Base-by-base conservation (phyloP, 495 filamentous ascomycete genomes). In the Penicillium odoratum region DNA sequence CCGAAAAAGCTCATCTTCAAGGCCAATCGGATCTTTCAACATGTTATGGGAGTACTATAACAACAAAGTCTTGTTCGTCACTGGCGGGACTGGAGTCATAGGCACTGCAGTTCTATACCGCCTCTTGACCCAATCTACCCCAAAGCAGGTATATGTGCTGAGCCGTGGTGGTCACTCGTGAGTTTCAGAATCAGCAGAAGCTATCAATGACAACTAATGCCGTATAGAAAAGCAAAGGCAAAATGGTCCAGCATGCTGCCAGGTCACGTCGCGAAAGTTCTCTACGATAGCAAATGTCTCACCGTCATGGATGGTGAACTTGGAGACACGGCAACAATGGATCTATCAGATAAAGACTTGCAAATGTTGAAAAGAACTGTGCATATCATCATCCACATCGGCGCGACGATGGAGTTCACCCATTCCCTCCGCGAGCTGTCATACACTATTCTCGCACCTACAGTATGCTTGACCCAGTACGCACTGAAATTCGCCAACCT, bases 11-110 rank as follows among this genome's bases (percentile, higher is more conserved):
- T 9, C 26, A 29, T 21, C 21, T n/a, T n/a, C n/a, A n/a, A n/a
- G n/a, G n/a, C n/a, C n/a, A n/a, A n/a, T n/a, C n/a, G n/a, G n/a
- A 44, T 4, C 18, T 43, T 29, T 18, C 15, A 8, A 51, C n/a
- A 21, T 66, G 66, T 28, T 69, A 44, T 69, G 66, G 66, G 54
- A 69, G 0, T 69, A 66, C 26, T 69, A 69, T 56, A 42, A 69
- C 15, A 63, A 54, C 30, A 69, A 69, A 25, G 58, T 55, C 6
- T 16, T 69, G 16, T 69, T 69, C 34, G 34, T 69, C 25, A 69
- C 66, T 0, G 63, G 63, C 0, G 66, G 66, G 1, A 66, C 66
- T 3, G 66, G 66, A 1, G 60, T 69, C 25, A 56, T 69, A 31
- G 66, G 66, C 7, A 69, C 66, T 5, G 43, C 61, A 3, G 45